phyloP scores from a whole-genome alignment of 495 filamentous ascomycete genomes.

The Rhypophila decipiens region DNA sequence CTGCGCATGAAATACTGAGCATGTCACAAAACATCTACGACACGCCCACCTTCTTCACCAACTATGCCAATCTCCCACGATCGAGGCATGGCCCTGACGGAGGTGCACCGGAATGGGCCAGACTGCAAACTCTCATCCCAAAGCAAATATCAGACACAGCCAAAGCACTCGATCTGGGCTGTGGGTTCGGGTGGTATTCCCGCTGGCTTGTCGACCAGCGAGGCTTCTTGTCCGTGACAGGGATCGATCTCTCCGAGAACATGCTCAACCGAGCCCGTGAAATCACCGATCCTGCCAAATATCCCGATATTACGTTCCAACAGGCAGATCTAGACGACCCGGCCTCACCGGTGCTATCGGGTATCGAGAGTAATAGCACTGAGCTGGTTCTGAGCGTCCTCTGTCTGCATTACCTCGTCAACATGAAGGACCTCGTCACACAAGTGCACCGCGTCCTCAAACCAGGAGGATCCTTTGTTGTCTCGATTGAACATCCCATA shows the following conservation, averaged over 20 bases:
- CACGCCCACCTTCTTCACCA: constrained; percentile 24
- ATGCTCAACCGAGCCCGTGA: constrained; percentile 26
- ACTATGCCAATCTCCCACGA: constrained; percentile 26
- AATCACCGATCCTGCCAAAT: constrained; percentile 17
- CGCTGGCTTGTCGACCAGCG: constrained; percentile 23
- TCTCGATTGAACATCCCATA: constrained; percentile 34
- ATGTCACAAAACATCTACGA: constrained; percentile 39
- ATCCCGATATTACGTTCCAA: constrained; percentile 17
- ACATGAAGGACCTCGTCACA: constrained; percentile 19
- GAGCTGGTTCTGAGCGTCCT: constrained; percentile 32
- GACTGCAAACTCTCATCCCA: constrained; percentile 20
- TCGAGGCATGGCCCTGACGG: constrained; percentile 19
- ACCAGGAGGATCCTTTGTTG: constrained; percentile 26
- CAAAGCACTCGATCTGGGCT: constrained; percentile 29
- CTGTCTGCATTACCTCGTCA: constrained; percentile 28
- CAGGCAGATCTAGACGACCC: constrained; percentile 22
- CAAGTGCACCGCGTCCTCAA: constrained; percentile 21
- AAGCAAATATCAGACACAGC: constrained; percentile 17
- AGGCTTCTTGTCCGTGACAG: constrained; percentile 23
- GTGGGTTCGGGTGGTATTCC: constrained; percentile 33
- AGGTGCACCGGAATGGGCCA: constrained; percentile 30
- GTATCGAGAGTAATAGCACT: constrained; percentile 4
- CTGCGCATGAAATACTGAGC: no score
- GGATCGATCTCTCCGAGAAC: constrained; percentile 30
- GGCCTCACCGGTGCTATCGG: constrained; percentile 6